Evolutionary conservation across 495 filamentous ascomycete genomes (phyloP), one percentile per base, ranked within the genome.

Genomic region (Achaetomiella virescens): DNA sequence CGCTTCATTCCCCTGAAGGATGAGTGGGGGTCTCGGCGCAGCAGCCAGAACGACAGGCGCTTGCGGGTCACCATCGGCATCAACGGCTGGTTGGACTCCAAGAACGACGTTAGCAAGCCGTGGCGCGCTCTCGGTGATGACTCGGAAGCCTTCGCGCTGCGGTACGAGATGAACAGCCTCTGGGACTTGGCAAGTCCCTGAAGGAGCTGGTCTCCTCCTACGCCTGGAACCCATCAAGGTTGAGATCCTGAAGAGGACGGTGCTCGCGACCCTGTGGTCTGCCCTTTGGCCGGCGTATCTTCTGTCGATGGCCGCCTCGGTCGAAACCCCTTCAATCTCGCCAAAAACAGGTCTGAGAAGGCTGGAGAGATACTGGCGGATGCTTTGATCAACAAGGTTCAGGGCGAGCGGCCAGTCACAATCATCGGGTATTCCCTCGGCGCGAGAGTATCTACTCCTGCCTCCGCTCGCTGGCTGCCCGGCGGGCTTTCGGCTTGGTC

Each of bases 251-350:
- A 81, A 84, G 47, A 81, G 82, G 3, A 95, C 90, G 0, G 78
- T 95, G 3, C 84, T 95, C 48, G 83, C 84, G 0, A 80, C 83
- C 0, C 64, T 95, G 20, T 78, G 82, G 66, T 79, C 80, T n/a
- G 88, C 86, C 0, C 74, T 91, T 22, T 88, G 91, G 80, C 90
- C 90, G 0, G 64, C 91, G 6, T 80, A 82, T 21, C 69, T 96
- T 2, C 66, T 95, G 14, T 87, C 87, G 49, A 61, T 65, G 17
- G 81, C 86, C 0, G 67, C 80, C 0, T 75, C 87, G 17, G 76
- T 95, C 20, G 90, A 95, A 96, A 95, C 62, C 90, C 90, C 0
- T 96, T 93, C 70, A 84, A 74, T 47, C 79, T 92, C 18, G 90
- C 89, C 5, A 87, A 83, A 46, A 76, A 82, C 41, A 75, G 90